Evolutionary conservation across 2,329 filamentous ascomycete genomes (phyloP).

Genomic region (Penicillium janthinellum): DNA sequence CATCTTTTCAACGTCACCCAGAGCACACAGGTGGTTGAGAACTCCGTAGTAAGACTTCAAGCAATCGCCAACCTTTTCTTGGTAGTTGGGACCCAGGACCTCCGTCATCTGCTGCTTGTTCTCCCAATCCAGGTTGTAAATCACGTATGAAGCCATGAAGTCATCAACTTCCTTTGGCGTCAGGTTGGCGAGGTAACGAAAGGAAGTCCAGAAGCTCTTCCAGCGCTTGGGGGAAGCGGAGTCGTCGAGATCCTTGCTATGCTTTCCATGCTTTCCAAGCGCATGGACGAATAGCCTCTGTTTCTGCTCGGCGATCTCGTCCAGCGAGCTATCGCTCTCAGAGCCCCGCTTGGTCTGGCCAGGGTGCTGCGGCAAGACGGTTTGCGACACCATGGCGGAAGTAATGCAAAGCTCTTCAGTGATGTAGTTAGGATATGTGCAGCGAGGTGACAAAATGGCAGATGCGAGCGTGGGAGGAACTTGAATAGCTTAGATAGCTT

Average conservation of each 20-base stretch:
- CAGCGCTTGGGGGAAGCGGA: conserved; percentile 52
- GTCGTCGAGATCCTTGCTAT: conserved; percentile 41
- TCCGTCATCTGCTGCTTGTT: conserved; percentile 53
- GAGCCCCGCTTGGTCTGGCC: conserved; percentile 24
- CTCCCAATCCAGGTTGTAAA: conserved; percentile 60
- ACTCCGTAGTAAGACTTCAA: conserved; percentile 57
- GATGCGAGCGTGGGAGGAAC: not conserved
- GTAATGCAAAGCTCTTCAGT: conserved; percentile 2
- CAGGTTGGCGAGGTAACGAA: conserved; percentile 54
- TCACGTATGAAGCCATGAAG: conserved; percentile 60
- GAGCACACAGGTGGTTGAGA: conserved; percentile 57
- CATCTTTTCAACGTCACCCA: conserved; percentile 61
- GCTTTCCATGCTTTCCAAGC: conserved; percentile 21
- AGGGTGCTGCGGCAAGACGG: conserved; percentile 22
- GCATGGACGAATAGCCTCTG: conserved; percentile 23
- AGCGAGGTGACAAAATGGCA: not conserved
- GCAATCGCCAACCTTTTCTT: conserved; percentile 54
- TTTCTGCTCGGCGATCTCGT: conserved; percentile 29
- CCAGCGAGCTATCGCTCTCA: conserved; percentile 28
- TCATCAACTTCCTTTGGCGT: conserved; percentile 56
- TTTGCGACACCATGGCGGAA: conserved; percentile 22
- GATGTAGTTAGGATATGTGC: conserved; percentile 9
- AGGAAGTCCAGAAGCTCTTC: conserved; percentile 54
- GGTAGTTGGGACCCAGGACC: conserved; percentile 53
- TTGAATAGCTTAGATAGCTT: not conserved